phyloP scores from a whole-genome alignment of 2,329 filamentous ascomycete genomes.

The Calonectria hawksworthii region DNA sequence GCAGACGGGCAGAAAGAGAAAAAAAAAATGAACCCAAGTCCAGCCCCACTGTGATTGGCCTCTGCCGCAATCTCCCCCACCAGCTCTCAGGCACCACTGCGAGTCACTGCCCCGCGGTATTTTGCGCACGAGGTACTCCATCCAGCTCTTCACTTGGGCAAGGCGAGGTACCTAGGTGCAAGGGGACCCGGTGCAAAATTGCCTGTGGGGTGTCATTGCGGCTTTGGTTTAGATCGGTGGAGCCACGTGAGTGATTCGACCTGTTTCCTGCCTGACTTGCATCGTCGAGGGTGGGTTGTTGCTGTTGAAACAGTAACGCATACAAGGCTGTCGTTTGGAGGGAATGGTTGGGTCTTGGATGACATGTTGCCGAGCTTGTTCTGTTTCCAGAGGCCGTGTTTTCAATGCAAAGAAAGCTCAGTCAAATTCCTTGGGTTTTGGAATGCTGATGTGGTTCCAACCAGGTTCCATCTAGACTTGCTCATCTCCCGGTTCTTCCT shows the following conservation, averaged over 20 bases:
- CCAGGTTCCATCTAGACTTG: background rate
- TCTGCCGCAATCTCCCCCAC: background rate
- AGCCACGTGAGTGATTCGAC: conserved; percentile 19
- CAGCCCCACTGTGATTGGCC: conserved; percentile 38
- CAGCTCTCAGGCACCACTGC: conserved; percentile 17
- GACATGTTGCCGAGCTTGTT: background rate
- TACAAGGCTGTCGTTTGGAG: background rate
- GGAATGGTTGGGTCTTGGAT: too few relatives aligned
- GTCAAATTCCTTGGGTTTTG: background rate
- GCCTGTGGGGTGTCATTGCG: conserved; percentile 14
- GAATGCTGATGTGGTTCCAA: background rate
- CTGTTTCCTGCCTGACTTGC: background rate
- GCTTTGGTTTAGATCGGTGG: conserved; percentile 23
- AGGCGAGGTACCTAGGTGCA: background rate
- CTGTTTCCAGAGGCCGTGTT: background rate
- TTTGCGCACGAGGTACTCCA: conserved; percentile 32
- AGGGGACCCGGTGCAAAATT: conserved; percentile 16
- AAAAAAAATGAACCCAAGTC: conserved; percentile 12
- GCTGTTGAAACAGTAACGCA: background rate
- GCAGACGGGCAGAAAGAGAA: background rate
- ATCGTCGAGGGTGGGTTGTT: background rate
- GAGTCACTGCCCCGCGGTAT: conserved; percentile 33
- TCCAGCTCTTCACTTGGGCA: background rate
- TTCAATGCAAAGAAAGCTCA: too few relatives aligned
- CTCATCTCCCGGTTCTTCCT: background rate